Evolutionary conservation across 73 alveolate genomes (phyloP).

Genomic region (Halteria grandinella): DNA sequence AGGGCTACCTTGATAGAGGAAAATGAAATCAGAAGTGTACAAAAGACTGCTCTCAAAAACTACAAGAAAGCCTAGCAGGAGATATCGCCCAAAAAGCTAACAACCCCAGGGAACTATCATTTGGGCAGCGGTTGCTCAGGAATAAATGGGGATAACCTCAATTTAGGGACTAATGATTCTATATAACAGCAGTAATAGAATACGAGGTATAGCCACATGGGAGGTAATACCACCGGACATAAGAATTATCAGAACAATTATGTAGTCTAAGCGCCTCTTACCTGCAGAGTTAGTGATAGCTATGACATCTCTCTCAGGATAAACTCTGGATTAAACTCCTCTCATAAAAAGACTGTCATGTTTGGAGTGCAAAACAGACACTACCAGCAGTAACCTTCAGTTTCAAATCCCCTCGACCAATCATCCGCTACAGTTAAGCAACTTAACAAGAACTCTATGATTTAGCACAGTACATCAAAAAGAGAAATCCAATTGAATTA

Average conservation of each 20-base stretch:
- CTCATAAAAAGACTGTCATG: not conserved
- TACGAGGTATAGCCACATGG: not conserved
- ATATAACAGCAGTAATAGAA: not conserved
- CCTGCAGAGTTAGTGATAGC: constrained; percentile 39
- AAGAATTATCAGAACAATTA: constrained; percentile 23
- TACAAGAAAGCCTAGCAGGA: not conserved
- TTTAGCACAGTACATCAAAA: not conserved
- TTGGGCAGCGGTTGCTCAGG: not conserved
- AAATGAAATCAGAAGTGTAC: too few relatives aligned
- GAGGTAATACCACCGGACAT: not conserved
- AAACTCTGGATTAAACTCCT: too few relatives aligned
- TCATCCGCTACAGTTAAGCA: not conserved
- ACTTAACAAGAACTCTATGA: not conserved
- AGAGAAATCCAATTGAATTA: not conserved
- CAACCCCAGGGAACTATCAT: constrained; percentile 10
- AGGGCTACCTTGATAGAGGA: too few relatives aligned
- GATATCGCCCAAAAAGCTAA: not conserved
- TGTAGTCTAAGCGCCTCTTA: constrained; percentile 35
- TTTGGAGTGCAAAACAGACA: not conserved
- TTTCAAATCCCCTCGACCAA: constrained; percentile 17
- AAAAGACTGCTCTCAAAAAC: too few relatives aligned
- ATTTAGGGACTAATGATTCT: not conserved
- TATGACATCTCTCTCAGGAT: constrained; percentile 22
- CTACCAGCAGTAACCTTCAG: not conserved
- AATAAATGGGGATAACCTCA: not conserved